Percentiles rank a stretch among this genome's conserved stretches.
Evolutionary conservation across 1,284 basidiomycete genomes (phyloP).

Genomic region (Gomphus bonarii): DNA sequence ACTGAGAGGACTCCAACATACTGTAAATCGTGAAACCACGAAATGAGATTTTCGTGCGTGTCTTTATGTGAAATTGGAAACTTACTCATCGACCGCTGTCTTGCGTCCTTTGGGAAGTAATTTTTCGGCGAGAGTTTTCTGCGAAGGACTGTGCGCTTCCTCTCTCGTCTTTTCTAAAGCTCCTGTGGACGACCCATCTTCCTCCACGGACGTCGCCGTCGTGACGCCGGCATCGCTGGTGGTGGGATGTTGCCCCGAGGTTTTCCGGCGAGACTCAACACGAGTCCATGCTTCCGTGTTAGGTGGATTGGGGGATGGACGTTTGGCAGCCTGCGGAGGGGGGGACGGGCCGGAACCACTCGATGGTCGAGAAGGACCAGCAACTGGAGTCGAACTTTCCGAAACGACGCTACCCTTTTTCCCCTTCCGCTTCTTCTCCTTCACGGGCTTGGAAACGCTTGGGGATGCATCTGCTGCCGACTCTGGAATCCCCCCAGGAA

Average conservation of each 20-base stretch:
- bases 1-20: slow-evolving; percentile 49
- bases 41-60: neutral
- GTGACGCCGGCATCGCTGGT: slow-evolving; percentile 46
- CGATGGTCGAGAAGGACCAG: slow-evolving; percentile 9
- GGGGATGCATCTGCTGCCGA: neutral
- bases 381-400: neutral
- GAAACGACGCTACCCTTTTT: slow-evolving; percentile 2
- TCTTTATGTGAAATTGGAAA: slow-evolving; percentile 12
- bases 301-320: slow-evolving; percentile 20
- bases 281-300: slow-evolving; percentile 50
- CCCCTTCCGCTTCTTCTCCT: slow-evolving; percentile 16
- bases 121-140: slow-evolving; percentile 45
- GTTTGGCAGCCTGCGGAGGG: slow-evolving; percentile 15
- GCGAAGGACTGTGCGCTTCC: slow-evolving; percentile 21
- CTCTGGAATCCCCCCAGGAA: slow-evolving; percentile 2
- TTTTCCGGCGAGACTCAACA: slow-evolving; percentile 23
- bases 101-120: slow-evolving; percentile 46
- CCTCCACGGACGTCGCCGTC: slow-evolving; percentile 42
- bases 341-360: slow-evolving; percentile 15
- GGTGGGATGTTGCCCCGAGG: slow-evolving; percentile 22
- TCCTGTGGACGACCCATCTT: slow-evolving; percentile 33
- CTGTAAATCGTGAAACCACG: slow-evolving; percentile 23
- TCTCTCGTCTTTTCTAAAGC: slow-evolving; percentile 20
- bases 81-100: slow-evolving; percentile 60
- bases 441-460: slow-evolving; percentile 7